A percentile compares a stretch with the other conserved stretches of the same genome.
Evolutionary conservation across 192 early-diverging fungal genomes (phyloP).

Genomic region (Backusella tarrabulga): DNA sequence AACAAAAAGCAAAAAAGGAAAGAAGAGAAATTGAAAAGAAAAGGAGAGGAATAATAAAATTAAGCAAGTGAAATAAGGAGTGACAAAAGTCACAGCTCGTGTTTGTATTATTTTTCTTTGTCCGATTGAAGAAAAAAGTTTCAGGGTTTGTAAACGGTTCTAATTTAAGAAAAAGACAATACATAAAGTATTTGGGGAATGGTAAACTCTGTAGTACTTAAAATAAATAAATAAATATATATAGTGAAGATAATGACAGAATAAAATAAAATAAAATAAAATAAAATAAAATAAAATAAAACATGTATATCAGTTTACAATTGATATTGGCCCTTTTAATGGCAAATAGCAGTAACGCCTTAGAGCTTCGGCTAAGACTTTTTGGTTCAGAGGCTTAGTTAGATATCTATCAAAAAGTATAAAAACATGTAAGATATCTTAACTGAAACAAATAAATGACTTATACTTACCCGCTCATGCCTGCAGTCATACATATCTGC

Average conservation of each 20-base stretch:
- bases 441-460: background rate
- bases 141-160: background rate
- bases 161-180: background rate
- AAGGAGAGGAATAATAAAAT: slow-evolving; percentile 1
- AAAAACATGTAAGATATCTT: background rate
- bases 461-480: slow-evolving; percentile 43
- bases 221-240: background rate
- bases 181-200: background rate
- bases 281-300: background rate
- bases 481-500: slow-evolving; percentile 41
- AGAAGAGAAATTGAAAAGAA: background rate
- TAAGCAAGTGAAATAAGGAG: slow-evolving; percentile 2
- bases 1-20: background rate
- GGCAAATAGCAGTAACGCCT: slow-evolving; percentile 4
- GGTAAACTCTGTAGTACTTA: background rate
- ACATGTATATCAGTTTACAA: background rate
- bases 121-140: background rate
- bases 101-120: slow-evolving; percentile 3
- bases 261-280: background rate
- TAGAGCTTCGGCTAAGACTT: slow-evolving; percentile 8
- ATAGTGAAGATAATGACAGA: background rate
- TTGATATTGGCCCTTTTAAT: background rate
- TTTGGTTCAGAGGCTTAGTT: slow-evolving; percentile 17
- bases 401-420: slow-evolving; percentile 3
- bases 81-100: slow-evolving; percentile 9